Conservation (phyloP, 2,329 filamentous ascomycete genomes). For the Gaeumannomyces tritici region DNA sequence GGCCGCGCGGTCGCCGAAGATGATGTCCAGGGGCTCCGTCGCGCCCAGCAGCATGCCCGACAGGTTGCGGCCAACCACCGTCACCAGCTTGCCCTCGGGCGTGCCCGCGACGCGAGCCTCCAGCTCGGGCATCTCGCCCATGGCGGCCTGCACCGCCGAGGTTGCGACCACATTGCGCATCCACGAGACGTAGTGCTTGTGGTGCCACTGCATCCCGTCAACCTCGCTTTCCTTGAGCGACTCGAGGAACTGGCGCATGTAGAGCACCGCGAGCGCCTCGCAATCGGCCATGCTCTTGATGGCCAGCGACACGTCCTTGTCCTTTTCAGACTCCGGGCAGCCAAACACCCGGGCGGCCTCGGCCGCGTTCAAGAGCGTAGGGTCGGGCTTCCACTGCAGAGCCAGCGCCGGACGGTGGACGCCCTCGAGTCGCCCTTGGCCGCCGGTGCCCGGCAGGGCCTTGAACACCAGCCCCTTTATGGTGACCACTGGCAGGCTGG, state of each 20-base stretch:
- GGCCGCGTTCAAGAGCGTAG: constrained; percentile 8
- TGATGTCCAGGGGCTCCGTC: constrained; percentile 14
- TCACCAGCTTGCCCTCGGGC: constrained; percentile 12
- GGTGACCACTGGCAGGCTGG: constrained; percentile 8
- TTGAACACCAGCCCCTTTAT: constrained; percentile 12
- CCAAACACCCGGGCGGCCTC: constrained; percentile 9
- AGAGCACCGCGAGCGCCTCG: constrained; percentile 6
- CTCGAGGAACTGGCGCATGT: constrained; percentile 7
- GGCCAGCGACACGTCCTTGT: neutral
- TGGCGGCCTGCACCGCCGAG: neutral
- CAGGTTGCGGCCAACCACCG: constrained; percentile 14
- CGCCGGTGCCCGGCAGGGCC: constrained; percentile 6
- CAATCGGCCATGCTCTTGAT: constrained; percentile 11
- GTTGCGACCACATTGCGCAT: constrained; percentile 7
- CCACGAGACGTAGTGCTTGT: constrained; percentile 8
- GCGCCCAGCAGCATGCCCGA: constrained; percentile 9
- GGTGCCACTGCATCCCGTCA: constrained; percentile 8
- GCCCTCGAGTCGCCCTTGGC: neutral
- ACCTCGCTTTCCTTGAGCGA: constrained; percentile 1
- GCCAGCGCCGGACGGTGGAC: constrained; percentile 8
- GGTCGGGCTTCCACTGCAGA: constrained; percentile 13
- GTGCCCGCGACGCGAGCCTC: constrained; percentile 6
- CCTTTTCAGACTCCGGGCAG: neutral
- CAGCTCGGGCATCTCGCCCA: neutral
- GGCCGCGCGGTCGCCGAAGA: constrained; percentile 14